Evolutionary conservation across 805 yeast species (phyloP).

Genomic region (Priceomyces haplophilus): DNA sequence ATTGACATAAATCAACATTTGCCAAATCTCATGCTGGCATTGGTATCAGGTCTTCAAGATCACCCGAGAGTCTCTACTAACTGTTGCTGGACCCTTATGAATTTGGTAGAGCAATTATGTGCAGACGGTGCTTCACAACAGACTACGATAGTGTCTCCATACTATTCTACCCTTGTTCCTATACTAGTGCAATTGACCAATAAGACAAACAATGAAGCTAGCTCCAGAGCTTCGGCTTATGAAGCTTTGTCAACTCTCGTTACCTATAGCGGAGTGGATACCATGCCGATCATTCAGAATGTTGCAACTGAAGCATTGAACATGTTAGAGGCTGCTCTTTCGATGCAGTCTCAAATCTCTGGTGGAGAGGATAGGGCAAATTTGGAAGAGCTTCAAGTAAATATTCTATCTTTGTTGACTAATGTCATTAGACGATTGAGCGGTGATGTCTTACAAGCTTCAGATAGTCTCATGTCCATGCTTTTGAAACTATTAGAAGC

Average conservation of each 20-base stretch:
- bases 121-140: constrained; percentile 46
- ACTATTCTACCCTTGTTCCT: constrained; percentile 66
- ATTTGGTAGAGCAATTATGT: constrained; percentile 79
- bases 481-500: constrained; percentile 63
- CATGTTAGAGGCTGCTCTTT: constrained; percentile 69
- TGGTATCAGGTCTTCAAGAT: constrained; percentile 78
- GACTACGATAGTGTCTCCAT: constrained; percentile 69
- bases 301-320: constrained; percentile 72
- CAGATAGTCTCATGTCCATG: constrained; percentile 83
- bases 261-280: constrained; percentile 66
- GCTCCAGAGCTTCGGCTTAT: constrained; percentile 93
- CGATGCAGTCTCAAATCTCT: constrained; percentile 52
- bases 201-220: constrained; percentile 76
- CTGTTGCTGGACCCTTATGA: constrained; percentile 96
- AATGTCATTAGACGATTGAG: constrained; percentile 82
- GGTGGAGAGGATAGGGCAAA: constrained; percentile 69
- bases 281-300: constrained; percentile 62
- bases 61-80: constrained; percentile 94
- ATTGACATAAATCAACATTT: constrained; percentile 64
- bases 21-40: constrained; percentile 69
- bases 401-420: constrained; percentile 73
- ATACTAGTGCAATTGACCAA: constrained; percentile 66
- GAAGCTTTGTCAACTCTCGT: constrained; percentile 88
- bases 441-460: constrained; percentile 56
- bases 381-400: constrained; percentile 86